Evolutionary conservation across 176 grass and related monocot genomes (phyloP).

Genomic region (Tillandsia fasciculata): DNA sequence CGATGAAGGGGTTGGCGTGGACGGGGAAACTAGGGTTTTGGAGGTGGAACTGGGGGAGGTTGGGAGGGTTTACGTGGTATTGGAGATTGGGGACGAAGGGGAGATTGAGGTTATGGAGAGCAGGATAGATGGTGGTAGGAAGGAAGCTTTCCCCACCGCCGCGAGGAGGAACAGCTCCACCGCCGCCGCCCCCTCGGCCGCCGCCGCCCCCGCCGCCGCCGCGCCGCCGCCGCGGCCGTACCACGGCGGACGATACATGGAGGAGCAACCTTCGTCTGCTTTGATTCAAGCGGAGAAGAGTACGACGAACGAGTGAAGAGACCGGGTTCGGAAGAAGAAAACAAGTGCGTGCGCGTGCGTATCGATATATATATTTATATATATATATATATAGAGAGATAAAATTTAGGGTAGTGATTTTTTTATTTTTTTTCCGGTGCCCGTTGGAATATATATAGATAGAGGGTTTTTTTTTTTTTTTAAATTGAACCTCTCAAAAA

Average conservation of each 20-base stretch:
- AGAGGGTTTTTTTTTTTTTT: too few relatives aligned
- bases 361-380: too few relatives aligned
- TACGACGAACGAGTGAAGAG: too few relatives aligned
- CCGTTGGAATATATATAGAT: too few relatives aligned
- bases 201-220: not conserved
- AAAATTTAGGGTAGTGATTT: too few relatives aligned
- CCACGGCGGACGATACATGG: conserved; percentile 4
- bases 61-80: conserved; percentile 22
- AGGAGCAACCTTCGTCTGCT: not conserved
- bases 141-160: not conserved
- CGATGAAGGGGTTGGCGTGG: not conserved
- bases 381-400: too few relatives aligned
- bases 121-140: not conserved
- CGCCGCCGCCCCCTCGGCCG: not conserved
- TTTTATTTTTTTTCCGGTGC: too few relatives aligned
- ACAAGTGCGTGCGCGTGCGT: too few relatives aligned
- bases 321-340: too few relatives aligned
- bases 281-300: not conserved
- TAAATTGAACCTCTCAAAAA: too few relatives aligned
- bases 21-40: conserved; percentile 24
- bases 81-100: conserved; percentile 31
- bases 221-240: not conserved
- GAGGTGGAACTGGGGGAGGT: conserved; percentile 11
- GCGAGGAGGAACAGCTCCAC: not conserved
- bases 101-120: conserved; percentile 15